Evolutionary conservation across 78 protist species (phyloP), one percentile per base, ranked within the genome.

Genomic region (Fonticula alba): DNA sequence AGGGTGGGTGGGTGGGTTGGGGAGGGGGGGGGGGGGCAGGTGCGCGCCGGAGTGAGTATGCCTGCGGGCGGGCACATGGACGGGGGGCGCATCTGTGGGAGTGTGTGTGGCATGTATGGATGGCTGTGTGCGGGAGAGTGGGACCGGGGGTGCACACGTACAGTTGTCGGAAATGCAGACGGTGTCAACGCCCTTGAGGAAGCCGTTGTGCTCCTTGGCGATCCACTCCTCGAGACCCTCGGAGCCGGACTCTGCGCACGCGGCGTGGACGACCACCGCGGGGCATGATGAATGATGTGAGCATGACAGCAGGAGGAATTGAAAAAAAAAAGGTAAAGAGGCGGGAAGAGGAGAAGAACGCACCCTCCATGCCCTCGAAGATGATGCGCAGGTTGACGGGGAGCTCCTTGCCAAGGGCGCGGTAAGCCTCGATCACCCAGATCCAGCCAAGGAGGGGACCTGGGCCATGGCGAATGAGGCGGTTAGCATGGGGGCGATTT

Each of bases 401-500:
- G 14, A 66, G 35, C 33, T 9, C 38, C 24, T n/a, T 2, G 29
- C 29, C 29, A 1, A 59, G 64, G n/a, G 1, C 38, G 7, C 20
- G 26, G 36, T 26, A 0, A 9, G 26, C 69, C 58, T 64, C 49
- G 31, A 53, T 29, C 24, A 35, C 62, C 72, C 62, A 68, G 2
- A 68, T 35, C 72, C 72, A 68, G 27, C 57, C 60, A 1, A 68
- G 46, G 50, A 68, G 32, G 5, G 72, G 72, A 22, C 72, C 72
- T 38, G 54, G 54, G 55, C 56, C 72, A 33, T 68, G 64, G 11
- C 64, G 5, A 29, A 29, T 19, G 32, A 63, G 64, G 36, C 72
- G 72, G 50, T 64, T 64, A 55, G 24, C 14, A n/a, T 55, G 52
- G 27, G 29, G 36, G n/a, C 72, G 64, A 9, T 27, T 55, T 19